A percentile compares a stretch with the other conserved stretches of the same genome.
These are phyloP conservation scores for Trametopsis cervina DNA, from an alignment of 768 basidiomycete genomes.

Conservation along the genomic window DNA sequence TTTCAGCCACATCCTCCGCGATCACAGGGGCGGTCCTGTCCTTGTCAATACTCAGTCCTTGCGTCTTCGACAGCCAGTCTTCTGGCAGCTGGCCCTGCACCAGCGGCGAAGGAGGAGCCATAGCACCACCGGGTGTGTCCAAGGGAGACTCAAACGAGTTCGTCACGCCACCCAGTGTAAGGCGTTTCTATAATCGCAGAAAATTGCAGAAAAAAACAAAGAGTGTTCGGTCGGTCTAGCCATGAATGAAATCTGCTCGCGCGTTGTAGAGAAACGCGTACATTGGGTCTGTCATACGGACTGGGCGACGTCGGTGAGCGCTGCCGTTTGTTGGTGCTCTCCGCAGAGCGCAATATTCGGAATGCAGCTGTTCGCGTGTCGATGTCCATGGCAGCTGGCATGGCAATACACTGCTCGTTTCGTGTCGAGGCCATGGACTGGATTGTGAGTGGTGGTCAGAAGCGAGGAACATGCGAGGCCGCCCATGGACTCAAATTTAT, in stretches of 20 bases:
- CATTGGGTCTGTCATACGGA: slow-evolving; percentile 46
- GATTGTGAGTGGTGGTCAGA: background rate
- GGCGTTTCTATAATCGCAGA: slow-evolving; percentile 47
- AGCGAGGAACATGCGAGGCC: background rate
- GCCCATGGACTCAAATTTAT: too few relatives aligned
- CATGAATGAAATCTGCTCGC: background rate
- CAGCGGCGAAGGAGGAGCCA: slow-evolving; percentile 24
- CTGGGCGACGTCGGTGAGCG: slow-evolving; percentile 52
- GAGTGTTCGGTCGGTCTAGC: too few relatives aligned
- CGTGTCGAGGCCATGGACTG: too few relatives aligned
- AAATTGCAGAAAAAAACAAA: too few relatives aligned
- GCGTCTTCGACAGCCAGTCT: slow-evolving; percentile 72
- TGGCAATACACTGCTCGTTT: background rate
- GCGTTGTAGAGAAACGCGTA: slow-evolving; percentile 24
- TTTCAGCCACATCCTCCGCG: slow-evolving; percentile 1
- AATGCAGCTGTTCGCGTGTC: slow-evolving; percentile 39
- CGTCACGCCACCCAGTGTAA: slow-evolving; percentile 29
- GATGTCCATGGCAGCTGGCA: slow-evolving; percentile 39
- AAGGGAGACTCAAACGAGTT: slow-evolving; percentile 20
- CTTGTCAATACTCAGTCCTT: slow-evolving; percentile 52
- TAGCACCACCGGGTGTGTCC: slow-evolving; percentile 20
- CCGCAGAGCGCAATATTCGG: slow-evolving; percentile 14
- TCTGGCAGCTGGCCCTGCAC: slow-evolving; percentile 32
- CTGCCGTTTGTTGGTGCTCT: slow-evolving; percentile 43
- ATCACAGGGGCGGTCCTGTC: background rate